Conservation (phyloP, 2,329 filamentous ascomycete genomes). For the Aspergillus melleus region DNA sequence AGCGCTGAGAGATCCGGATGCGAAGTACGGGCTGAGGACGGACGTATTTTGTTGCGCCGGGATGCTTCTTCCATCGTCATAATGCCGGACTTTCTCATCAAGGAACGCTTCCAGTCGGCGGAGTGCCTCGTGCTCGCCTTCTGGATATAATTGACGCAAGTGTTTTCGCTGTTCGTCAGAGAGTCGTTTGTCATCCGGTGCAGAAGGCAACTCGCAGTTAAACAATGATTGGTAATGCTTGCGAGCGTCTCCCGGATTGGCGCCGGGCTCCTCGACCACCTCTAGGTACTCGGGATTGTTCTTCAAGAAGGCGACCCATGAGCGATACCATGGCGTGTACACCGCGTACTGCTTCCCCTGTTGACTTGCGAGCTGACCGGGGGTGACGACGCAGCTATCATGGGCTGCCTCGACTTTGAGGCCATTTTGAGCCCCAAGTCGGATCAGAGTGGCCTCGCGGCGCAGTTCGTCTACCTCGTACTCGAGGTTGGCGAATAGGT, state of each 20-base stretch:
- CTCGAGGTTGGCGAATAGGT: constrained; percentile 81
- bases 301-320: constrained; percentile 74
- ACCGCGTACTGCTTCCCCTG: constrained; percentile 78
- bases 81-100: constrained; percentile 61
- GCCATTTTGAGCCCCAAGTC: constrained; percentile 59
- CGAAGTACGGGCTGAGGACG: constrained; percentile 69
- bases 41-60: constrained; percentile 66
- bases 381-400: constrained; percentile 80
- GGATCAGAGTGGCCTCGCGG: constrained; percentile 69
- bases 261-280: constrained; percentile 56
- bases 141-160: constrained; percentile 66
- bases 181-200: constrained; percentile 64
- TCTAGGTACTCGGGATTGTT: constrained; percentile 67
- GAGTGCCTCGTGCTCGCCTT: constrained; percentile 71
- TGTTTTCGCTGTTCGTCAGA: constrained; percentile 58
- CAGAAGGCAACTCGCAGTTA: constrained; percentile 58
- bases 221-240: constrained; percentile 60
- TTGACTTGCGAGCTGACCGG: constrained; percentile 66
- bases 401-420: constrained; percentile 72
- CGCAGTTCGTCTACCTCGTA: constrained; percentile 90
- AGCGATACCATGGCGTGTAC: constrained; percentile 77
- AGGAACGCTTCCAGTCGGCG: constrained; percentile 67
- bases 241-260: constrained; percentile 54
- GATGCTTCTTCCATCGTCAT: constrained; percentile 66
- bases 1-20: constrained; percentile 67